Conservation (phyloP, 2,329 filamentous ascomycete genomes). For the Penicillium sp. region DNA sequence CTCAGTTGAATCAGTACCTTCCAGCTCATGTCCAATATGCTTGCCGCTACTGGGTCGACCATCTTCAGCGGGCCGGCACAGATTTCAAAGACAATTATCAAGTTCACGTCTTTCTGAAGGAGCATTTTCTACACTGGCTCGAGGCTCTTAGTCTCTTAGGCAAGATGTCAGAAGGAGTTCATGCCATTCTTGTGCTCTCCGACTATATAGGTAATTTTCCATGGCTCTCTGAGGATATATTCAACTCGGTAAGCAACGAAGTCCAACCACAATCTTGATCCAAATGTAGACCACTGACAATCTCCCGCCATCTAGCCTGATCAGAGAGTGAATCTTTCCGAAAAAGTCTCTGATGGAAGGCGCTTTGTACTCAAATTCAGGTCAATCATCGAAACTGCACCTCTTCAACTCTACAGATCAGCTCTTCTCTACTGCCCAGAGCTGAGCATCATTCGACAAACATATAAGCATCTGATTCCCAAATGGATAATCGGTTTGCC, state of each 20-base stretch:
- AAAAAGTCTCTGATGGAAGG: neutral
- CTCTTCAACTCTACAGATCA: neutral
- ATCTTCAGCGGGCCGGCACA: neutral
- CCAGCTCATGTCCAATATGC: neutral
- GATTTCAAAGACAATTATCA: neutral
- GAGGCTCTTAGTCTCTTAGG: neutral
- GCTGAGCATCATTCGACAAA: neutral
- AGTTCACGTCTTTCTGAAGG: neutral
- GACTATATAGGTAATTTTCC: neutral
- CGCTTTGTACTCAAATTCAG: neutral
- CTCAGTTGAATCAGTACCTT: neutral
- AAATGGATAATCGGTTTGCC: neutral
- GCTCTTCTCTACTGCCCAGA: neutral
- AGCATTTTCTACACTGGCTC: neutral
- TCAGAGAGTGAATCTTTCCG: neutral
- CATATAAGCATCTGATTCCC: neutral
- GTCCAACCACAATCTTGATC: neutral
- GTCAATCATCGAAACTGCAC: neutral
- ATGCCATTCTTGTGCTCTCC: neutral
- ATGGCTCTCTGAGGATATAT: neutral
- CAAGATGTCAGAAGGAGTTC: neutral
- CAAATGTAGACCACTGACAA: neutral
- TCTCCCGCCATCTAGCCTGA: neutral
- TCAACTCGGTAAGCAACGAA: neutral
- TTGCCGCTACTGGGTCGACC: neutral